Evolutionary conservation across 176 grass and related monocot species (phyloP).

Genomic region (Hyparrhenia diplandra): DNA sequence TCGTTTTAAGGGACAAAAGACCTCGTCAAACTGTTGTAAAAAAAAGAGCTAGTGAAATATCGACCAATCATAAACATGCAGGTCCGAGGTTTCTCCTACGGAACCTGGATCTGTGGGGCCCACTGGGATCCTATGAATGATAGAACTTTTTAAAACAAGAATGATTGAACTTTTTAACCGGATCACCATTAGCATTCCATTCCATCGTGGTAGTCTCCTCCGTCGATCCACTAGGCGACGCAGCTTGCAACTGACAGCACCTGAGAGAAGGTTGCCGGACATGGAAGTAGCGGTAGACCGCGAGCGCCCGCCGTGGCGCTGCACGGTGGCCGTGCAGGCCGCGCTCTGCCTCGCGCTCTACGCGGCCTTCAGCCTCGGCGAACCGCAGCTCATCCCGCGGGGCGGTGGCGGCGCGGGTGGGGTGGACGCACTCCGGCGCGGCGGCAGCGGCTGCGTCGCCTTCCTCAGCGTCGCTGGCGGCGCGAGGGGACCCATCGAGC

Average conservation of each 20-base stretch:
- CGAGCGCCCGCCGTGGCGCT: conserved; percentile 27
- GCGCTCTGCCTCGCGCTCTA: conserved; percentile 75
- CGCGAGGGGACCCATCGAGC: conserved; percentile 25
- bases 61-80: too few species aligned
- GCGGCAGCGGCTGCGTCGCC: conserved; percentile 25
- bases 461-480: conserved; percentile 79
- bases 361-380: conserved; percentile 66
- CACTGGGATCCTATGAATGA: background rate
- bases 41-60: too few species aligned
- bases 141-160: background rate
- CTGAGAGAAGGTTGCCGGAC: background rate
- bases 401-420: background rate
- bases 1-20: background rate
- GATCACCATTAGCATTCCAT: too few species aligned
- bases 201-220: background rate
- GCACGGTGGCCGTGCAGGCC: conserved; percentile 62
- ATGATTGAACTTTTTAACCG: background rate
- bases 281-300: conserved; percentile 7
- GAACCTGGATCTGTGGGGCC: background rate
- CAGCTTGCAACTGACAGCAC: background rate
- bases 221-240: background rate
- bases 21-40: too few species aligned
- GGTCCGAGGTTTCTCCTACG: too few species aligned
- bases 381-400: conserved; percentile 29
- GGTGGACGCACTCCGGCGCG: background rate